These are phyloP conservation scores for Aureobasidium sp. DNA, from an alignment of 2,329 filamentous ascomycete species.

Conservation along the genomic window DNA sequence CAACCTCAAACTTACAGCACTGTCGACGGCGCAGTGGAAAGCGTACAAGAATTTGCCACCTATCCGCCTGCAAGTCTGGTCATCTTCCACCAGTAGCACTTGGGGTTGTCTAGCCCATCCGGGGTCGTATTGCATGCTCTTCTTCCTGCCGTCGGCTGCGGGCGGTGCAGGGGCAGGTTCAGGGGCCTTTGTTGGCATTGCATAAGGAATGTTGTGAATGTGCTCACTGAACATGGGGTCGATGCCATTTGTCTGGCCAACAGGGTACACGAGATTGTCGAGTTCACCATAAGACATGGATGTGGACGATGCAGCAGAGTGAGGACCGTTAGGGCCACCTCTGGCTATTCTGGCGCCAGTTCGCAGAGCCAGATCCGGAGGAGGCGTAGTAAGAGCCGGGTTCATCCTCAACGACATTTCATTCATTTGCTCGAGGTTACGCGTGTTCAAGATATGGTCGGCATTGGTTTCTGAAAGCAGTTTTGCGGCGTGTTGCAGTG, in stretches of 20 bases:
- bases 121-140: constrained; percentile 54
- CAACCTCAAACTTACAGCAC: constrained; percentile 45
- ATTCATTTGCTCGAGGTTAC: constrained; percentile 59
- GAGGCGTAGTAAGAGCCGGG: constrained; percentile 49
- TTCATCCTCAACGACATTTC: constrained; percentile 51
- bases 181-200: constrained; percentile 59
- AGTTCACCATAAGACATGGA: constrained; percentile 52
- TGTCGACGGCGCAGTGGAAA: constrained; percentile 58
- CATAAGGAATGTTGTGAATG: constrained; percentile 88
- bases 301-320: constrained; percentile 44
- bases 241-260: constrained; percentile 84
- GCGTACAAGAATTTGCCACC: constrained; percentile 61
- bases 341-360: constrained; percentile 38
- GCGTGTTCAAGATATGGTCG: constrained; percentile 56
- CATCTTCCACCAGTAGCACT: constrained; percentile 84
- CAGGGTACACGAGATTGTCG: constrained; percentile 77
- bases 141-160: constrained; percentile 50
- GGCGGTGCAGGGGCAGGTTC: constrained; percentile 38
- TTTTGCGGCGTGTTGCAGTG: constrained; percentile 61
- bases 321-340: constrained; percentile 35
- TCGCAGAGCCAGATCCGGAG: constrained; percentile 45
- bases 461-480: constrained; percentile 59
- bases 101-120: constrained; percentile 64
- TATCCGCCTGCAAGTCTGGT: constrained; percentile 59
- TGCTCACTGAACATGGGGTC: constrained; percentile 93